Evolutionary conservation across 768 basidiomycete genomes (phyloP).

Genomic region (Paxillus involutus): DNA sequence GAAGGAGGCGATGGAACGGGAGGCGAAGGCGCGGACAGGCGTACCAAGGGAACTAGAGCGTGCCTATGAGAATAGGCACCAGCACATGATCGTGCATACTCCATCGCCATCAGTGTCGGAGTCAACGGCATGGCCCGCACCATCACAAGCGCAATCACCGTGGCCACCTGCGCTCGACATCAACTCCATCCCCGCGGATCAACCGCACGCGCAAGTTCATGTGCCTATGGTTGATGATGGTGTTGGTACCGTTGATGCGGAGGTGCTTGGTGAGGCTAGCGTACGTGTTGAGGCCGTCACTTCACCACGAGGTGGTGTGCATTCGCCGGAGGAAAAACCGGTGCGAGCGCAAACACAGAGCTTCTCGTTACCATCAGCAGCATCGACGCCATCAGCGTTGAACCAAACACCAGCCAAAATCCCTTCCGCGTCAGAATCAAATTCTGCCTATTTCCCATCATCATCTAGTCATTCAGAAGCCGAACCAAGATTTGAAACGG

Average conservation of each 20-base stretch:
- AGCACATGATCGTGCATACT: constrained; percentile 16
- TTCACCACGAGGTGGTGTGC: constrained; percentile 26
- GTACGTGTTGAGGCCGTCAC: constrained; percentile 16
- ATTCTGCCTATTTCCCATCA: neutral
- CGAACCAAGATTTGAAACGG: constrained; percentile 1
- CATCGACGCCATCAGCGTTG: constrained; percentile 15
- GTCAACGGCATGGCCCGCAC: constrained; percentile 8
- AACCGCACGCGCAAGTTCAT: constrained; percentile 5
- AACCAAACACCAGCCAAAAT: neutral
- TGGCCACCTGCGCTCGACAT: constrained; percentile 10
- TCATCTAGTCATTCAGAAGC: neutral
- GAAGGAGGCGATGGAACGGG: constrained; percentile 29
- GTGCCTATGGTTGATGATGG: constrained; percentile 17
- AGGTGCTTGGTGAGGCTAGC: constrained; percentile 9
- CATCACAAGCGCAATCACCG: constrained; percentile 13
- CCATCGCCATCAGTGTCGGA: constrained; percentile 26
- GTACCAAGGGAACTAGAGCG: constrained; percentile 25
- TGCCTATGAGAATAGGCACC: constrained; percentile 18
- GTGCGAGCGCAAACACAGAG: constrained; percentile 12
- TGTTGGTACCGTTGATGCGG: constrained; percentile 17
- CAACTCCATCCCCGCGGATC: constrained; percentile 24
- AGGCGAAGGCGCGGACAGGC: constrained; percentile 11
- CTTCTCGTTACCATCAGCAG: constrained; percentile 3
- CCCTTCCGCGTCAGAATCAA: constrained; percentile 8
- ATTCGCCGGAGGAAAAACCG: constrained; percentile 10